phyloP scores from a whole-genome alignment of 352 stramenopile genomes.

The Phytophthora rubi region DNA sequence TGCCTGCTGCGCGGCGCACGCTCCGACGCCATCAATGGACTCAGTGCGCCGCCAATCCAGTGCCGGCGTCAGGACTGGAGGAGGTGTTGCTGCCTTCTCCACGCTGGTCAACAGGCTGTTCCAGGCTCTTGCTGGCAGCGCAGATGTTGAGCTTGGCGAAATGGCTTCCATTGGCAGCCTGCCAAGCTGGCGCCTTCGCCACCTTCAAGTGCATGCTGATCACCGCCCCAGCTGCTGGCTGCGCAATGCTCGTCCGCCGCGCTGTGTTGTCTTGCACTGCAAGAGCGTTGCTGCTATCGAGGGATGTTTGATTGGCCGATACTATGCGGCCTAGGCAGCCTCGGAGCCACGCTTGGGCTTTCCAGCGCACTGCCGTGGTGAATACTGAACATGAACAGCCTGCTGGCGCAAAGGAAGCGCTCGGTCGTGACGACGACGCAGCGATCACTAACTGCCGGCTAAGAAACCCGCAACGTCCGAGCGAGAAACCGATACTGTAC shows the following conservation, averaged over 20 bases:
- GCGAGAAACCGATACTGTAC: neutral
- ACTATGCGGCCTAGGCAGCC: neutral
- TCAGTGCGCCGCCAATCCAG: neutral
- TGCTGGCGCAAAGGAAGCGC: slow-evolving; percentile 26
- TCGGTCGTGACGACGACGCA: slow-evolving; percentile 13
- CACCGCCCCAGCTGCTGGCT: slow-evolving; percentile 27
- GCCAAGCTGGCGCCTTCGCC: slow-evolving; percentile 4
- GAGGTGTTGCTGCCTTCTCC: too few relatives aligned
- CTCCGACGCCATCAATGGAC: slow-evolving; percentile 2
- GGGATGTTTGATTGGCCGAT: slow-evolving; percentile 14
- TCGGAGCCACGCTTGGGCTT: slow-evolving; percentile 1
- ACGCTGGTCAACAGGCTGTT: neutral
- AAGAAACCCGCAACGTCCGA: neutral
- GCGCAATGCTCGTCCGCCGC: slow-evolving; percentile 7
- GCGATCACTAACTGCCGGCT: slow-evolving; percentile 7
- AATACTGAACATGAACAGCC: neutral
- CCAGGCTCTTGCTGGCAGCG: too few relatives aligned
- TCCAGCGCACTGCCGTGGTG: neutral
- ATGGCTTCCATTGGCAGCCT: slow-evolving; percentile 1
- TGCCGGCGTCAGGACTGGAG: neutral
- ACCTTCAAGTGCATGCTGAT: slow-evolving; percentile 35
- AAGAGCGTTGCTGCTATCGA: neutral
- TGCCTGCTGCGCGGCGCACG: neutral
- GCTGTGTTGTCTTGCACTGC: slow-evolving; percentile 3
- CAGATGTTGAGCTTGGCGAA: neutral